Evolutionary conservation across 2,329 filamentous ascomycete species (phyloP).

Genomic region (Alternaria triticina): DNA sequence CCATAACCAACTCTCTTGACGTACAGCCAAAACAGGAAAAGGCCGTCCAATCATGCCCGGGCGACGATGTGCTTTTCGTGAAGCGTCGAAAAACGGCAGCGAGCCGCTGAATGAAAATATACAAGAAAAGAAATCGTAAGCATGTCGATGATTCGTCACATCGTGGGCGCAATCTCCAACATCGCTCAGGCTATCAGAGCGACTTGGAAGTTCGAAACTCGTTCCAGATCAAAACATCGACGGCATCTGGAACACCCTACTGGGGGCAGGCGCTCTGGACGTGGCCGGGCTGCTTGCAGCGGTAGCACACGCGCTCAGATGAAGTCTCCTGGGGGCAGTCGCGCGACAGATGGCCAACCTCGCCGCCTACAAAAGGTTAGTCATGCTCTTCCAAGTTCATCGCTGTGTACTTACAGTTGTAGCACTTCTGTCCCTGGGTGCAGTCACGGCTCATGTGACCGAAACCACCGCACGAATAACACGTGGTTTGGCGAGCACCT

Average conservation of each 20-base stretch:
- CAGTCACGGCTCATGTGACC: slow-evolving; percentile 99
- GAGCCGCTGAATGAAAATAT: slow-evolving; percentile 49
- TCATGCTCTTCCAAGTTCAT: slow-evolving; percentile 1
- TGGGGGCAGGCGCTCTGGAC: slow-evolving; percentile 94
- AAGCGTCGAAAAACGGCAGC: slow-evolving; percentile 47
- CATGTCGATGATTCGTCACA: slow-evolving; percentile 41
- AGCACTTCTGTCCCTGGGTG: slow-evolving; percentile 99
- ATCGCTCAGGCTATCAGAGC: slow-evolving; percentile 25
- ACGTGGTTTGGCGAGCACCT: slow-evolving; percentile 65
- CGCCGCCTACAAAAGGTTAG: slow-evolving; percentile 62
- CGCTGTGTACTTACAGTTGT: slow-evolving; percentile 75
- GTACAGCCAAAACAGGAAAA: slow-evolving; percentile 41
- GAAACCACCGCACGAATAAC: slow-evolving; percentile 97
- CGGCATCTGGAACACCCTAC: slow-evolving; percentile 55
- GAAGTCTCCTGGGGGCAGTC: slow-evolving; percentile 94
- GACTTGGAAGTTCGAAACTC: slow-evolving; percentile 34
- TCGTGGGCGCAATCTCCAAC: slow-evolving; percentile 35
- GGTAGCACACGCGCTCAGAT: slow-evolving; percentile 97
- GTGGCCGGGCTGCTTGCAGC: slow-evolving; percentile 86
- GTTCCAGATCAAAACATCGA: slow-evolving; percentile 42
- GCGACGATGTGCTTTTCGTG: slow-evolving; percentile 48
- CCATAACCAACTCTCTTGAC: slow-evolving; percentile 45
- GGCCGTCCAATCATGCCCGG: slow-evolving; percentile 47
- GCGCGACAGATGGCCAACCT: slow-evolving; percentile 92
- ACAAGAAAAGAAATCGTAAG: slow-evolving; percentile 49